Conservation (phyloP, 2,329 filamentous ascomycete genomes). For the Atkinsonella hypoxylon region DNA sequence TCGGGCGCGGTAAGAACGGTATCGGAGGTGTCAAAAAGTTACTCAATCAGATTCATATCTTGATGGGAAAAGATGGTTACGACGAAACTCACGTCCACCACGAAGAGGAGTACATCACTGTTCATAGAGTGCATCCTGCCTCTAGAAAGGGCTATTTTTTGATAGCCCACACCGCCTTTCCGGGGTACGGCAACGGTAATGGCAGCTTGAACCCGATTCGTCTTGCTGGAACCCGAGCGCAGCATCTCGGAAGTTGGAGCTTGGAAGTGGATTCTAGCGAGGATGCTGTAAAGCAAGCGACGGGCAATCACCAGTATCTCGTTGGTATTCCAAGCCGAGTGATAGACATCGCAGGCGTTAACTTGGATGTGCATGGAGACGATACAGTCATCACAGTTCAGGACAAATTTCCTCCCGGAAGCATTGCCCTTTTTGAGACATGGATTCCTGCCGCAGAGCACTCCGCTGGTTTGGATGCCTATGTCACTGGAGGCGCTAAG, state of each 20-base stretch:
- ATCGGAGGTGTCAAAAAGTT: constrained; percentile 88
- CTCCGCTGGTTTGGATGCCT: constrained; percentile 70
- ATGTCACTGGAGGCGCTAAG: constrained; percentile 70
- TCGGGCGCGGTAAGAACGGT: constrained; percentile 63
- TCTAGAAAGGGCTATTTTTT: constrained; percentile 90
- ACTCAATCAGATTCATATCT: constrained; percentile 84
- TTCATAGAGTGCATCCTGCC: constrained; percentile 86
- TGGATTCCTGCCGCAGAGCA: constrained; percentile 87
- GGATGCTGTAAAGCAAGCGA: constrained; percentile 51
- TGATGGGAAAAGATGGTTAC: constrained; percentile 92
- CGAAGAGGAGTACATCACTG: constrained; percentile 89
- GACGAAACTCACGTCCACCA: constrained; percentile 95
- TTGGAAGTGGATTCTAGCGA: constrained; percentile 75
- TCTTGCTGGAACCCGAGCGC: constrained; percentile 73
- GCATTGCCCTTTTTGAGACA: constrained; percentile 90
- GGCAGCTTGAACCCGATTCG: constrained; percentile 68
- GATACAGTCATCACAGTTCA: constrained; percentile 72
- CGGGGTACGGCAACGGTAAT: constrained; percentile 76
- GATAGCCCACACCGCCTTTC: constrained; percentile 92
- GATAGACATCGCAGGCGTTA: constrained; percentile 59
- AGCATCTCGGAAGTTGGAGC: constrained; percentile 81
- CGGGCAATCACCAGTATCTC: constrained; percentile 59
- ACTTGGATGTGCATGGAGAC: constrained; percentile 57
- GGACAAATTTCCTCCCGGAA: constrained; percentile 80
- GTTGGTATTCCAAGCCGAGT: constrained; percentile 78